Percentiles rank a stretch among this genome's conserved stretches.
phyloP scores from a whole-genome alignment of 768 basidiomycete genomes.

The Cystobasidium tubakii region DNA sequence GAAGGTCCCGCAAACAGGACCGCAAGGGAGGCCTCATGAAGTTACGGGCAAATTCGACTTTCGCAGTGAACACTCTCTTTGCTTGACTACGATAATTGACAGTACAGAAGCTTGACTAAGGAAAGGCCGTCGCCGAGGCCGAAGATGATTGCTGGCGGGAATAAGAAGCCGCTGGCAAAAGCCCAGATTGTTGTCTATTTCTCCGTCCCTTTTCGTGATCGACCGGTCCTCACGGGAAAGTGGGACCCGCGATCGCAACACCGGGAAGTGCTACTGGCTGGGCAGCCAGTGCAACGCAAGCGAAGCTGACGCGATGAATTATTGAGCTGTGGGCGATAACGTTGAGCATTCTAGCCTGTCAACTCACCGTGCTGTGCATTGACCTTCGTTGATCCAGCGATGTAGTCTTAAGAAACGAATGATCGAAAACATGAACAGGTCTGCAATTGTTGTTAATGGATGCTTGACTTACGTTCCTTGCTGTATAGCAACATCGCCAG shows the following conservation, averaged over 20 bases:
- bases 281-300: not conserved
- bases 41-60: too few relatives aligned
- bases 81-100: too few relatives aligned
- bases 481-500: slow-evolving; percentile 5
- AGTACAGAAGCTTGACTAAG: too few relatives aligned
- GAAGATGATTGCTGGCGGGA: too few relatives aligned
- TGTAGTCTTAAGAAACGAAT: not conserved
- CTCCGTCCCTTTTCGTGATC: not conserved
- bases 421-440: not conserved
- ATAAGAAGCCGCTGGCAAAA: not conserved
- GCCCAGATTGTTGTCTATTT: not conserved
- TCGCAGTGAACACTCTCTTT: too few relatives aligned
- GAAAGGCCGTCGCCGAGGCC: too few relatives aligned
- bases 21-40: too few relatives aligned
- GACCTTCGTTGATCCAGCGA: not conserved
- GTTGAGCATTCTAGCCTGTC: too few relatives aligned
- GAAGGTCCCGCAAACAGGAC: too few relatives aligned
- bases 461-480: not conserved
- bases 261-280: not conserved
- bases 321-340: too few relatives aligned
- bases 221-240: not conserved
- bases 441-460: too few relatives aligned
- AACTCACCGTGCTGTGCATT: not conserved
- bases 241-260: not conserved
- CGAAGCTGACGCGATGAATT: not conserved